Evolutionary conservation across 2,329 filamentous ascomycete genomes (phyloP), one percentile per base, ranked within the genome.

Genomic region (Xylaria sp.): DNA sequence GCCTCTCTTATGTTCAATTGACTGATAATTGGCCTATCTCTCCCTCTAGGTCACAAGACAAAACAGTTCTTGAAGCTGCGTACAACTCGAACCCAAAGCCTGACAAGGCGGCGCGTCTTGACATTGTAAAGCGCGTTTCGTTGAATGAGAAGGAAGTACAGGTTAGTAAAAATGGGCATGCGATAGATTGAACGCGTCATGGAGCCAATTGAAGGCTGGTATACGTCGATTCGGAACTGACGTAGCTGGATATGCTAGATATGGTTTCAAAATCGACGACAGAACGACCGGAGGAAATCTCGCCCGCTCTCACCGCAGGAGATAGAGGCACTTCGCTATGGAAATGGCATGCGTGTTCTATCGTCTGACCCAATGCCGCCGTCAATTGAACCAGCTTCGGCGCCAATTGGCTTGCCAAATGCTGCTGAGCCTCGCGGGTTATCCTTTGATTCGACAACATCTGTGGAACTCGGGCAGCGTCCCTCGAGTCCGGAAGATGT

Each of bases 81-180:
- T 98, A 97, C 79, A 87, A 89, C 75, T 88, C 86, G 71, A 97
- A 98, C 80, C 89, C 93, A 7, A 98, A 97, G 81, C 95, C 95
- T 41, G 94, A 97, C 83, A 98, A 97, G 82, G 87, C 90, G 65
- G 92, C 93, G 80, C 93, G 95, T 82, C 87, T 93, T 56, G 90
- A 91, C 68, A 94, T 98, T 72, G 93, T 97, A 69, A 88, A 89
- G 82, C 92, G 90, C 81, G 94, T 98, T 70, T 92, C 93, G 28
- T 86, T 98, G 72, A 95, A 93, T 74, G 94, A 98, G 83, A 98
- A 97, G 81, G 94, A 98, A 84, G 94, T 98, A 46, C 95, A 98
- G 90, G 95, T 97, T 84, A 81, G 91, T 81, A 56, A 68, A 68
- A 25, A 18, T 25, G 37, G 28, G 18, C 55, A 18, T 60, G 20